Percentiles rank a stretch among this genome's conserved stretches.
Evolutionary conservation across 139 green algal species (phyloP).

Genomic region (Chlamydomonas sp.): DNA sequence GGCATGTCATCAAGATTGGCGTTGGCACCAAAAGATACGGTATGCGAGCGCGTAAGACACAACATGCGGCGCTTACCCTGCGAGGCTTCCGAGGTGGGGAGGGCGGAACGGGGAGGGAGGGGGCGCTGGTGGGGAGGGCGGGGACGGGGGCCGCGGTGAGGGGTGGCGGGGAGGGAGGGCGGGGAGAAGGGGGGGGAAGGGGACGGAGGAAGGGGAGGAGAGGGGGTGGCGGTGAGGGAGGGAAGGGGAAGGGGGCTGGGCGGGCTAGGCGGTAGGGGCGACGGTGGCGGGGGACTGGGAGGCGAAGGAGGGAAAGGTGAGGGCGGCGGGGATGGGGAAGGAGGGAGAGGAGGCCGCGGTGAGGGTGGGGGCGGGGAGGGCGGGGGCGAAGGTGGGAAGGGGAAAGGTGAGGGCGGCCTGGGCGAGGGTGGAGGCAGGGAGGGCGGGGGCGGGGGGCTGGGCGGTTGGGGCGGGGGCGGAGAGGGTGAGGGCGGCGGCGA

Average conservation of each 20-base stretch:
- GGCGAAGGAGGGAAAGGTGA: background rate
- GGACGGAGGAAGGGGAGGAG: background rate
- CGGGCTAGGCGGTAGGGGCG: background rate
- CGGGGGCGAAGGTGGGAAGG: background rate
- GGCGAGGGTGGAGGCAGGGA: background rate
- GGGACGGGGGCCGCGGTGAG: background rate
- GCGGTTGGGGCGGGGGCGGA: background rate
- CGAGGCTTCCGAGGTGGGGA: conserved; percentile 3
- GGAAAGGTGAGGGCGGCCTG: background rate
- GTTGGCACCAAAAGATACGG: no score
- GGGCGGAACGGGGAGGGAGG: conserved; percentile 6
- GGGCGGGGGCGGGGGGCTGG: background rate
- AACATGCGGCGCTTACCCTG: no score
- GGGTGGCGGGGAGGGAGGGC: background rate
- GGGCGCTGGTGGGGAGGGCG: background rate
- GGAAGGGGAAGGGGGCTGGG: no score
- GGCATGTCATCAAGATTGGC: no score
- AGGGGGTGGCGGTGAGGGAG: background rate
- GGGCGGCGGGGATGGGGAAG: background rate
- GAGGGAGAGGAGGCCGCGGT: background rate
- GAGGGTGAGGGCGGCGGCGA: background rate
- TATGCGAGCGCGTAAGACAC: no score
- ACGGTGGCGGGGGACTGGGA: background rate
- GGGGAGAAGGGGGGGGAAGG: background rate
- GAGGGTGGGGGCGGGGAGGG: background rate